phyloP scores from a whole-genome alignment of 805 yeast species.

The Nematodospora valgi region DNA sequence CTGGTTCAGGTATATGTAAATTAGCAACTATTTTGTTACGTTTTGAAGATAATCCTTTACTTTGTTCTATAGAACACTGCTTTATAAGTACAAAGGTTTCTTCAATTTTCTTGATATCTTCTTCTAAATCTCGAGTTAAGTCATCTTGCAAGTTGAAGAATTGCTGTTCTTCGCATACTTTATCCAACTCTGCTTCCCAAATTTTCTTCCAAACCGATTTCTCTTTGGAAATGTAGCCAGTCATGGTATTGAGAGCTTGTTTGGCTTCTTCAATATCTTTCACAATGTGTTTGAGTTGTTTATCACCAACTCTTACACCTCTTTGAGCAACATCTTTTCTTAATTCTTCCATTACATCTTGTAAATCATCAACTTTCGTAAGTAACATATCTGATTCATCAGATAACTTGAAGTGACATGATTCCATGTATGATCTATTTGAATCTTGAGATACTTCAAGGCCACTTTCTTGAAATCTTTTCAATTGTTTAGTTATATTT shows the following conservation, averaged over 20 bases:
- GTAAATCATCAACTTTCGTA: conserved; percentile 83
- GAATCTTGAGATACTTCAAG: conserved; percentile 34
- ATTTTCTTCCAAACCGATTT: conserved; percentile 83
- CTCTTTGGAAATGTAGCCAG: conserved; percentile 62
- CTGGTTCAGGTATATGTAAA: conserved; percentile 57
- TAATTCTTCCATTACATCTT: conserved; percentile 85
- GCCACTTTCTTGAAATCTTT: conserved; percentile 49
- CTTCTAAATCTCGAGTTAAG: conserved; percentile 69
- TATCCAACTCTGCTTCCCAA: conserved; percentile 89
- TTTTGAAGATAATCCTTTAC: conserved; percentile 50
- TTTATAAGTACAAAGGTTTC: conserved; percentile 83
- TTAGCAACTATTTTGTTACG: conserved; percentile 37
- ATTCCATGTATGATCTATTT: conserved; percentile 64
- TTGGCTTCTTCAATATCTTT: conserved; percentile 64
- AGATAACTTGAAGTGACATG: conserved; percentile 69
- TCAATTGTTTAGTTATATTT: conserved; percentile 43
- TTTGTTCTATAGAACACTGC: conserved; percentile 75
- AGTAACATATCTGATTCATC: conserved; percentile 72
- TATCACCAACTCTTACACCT: conserved; percentile 76
- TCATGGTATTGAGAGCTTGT: conserved; percentile 48
- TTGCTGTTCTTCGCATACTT: conserved; percentile 91
- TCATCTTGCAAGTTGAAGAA: conserved; percentile 88
- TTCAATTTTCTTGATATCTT: conserved; percentile 74
- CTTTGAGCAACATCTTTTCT: conserved; percentile 89
- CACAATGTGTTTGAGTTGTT: conserved; percentile 63